These are phyloP conservation scores for Hypoxylon crocopeplum DNA, from an alignment of 495 filamentous ascomycete species.

Conservation along the genomic window DNA sequence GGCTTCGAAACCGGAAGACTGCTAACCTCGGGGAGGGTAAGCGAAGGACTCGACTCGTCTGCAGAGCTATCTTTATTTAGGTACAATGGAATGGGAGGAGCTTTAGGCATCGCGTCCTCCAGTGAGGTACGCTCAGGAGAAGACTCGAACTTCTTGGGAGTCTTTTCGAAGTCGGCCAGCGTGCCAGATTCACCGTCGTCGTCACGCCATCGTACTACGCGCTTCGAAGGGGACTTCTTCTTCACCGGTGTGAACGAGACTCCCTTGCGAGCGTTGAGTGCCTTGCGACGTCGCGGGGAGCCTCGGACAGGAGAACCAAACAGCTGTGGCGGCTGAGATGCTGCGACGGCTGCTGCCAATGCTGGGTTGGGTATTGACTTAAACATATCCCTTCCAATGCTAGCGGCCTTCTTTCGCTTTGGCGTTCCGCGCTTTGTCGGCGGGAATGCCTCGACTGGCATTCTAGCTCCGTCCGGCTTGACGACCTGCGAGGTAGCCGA, in stretches of 20 bases:
- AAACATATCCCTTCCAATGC: constrained; percentile 37
- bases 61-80: constrained; percentile 51
- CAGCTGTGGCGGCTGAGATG: constrained; percentile 46
- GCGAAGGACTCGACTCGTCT: constrained; percentile 65
- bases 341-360: constrained; percentile 46
- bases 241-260: constrained; percentile 82
- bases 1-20: constrained; percentile 61
- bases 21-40: constrained; percentile 53
- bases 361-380: constrained; percentile 47
- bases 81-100: constrained; percentile 49
- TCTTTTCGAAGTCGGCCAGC: constrained; percentile 87
- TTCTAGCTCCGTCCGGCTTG: constrained; percentile 80
- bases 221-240: constrained; percentile 75
- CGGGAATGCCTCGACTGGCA: constrained; percentile 68
- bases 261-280: constrained; percentile 72
- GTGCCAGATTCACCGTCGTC: constrained; percentile 81
- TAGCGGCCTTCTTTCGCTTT: constrained; percentile 71
- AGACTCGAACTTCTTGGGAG: constrained; percentile 70
- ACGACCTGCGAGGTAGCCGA: constrained; percentile 79
- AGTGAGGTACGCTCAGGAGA: constrained; percentile 56
- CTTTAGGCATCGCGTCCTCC: constrained; percentile 36
- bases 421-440: constrained; percentile 74
- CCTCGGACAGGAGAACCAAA: constrained; percentile 64
- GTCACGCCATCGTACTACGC: constrained; percentile 90
- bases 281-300: constrained; percentile 79